These are phyloP conservation scores for Populus tremula DNA, from an alignment of 345 rosid species.

Conservation along the genomic window DNA sequence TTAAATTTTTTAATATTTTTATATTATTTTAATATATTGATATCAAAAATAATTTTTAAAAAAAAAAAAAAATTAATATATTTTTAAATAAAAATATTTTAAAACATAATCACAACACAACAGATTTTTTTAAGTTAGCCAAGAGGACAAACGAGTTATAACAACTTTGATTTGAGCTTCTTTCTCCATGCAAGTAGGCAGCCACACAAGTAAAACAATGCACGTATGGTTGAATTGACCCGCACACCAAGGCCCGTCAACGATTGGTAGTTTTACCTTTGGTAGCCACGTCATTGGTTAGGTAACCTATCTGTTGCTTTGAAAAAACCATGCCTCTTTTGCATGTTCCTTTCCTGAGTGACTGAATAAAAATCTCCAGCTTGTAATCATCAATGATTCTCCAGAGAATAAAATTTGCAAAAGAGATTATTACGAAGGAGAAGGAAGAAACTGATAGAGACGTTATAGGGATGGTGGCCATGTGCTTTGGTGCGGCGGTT, in stretches of 20 bases:
- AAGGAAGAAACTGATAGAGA: conserved; percentile 9
- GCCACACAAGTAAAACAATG: background rate
- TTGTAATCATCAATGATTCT: background rate
- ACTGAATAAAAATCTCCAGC: conserved; percentile 1
- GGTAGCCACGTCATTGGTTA: background rate
- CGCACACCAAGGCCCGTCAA: background rate
- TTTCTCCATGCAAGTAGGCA: background rate
- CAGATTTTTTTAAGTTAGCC: too few relatives aligned
- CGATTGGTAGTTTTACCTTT: background rate
- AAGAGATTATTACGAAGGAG: background rate
- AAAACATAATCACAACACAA: too few relatives aligned
- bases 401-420: background rate
- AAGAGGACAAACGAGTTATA: too few relatives aligned
- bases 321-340: background rate
- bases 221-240: background rate
- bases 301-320: too few relatives aligned
- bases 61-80: too few relatives aligned
- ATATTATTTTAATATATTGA: too few relatives aligned
- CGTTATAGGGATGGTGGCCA: conserved; percentile 26
- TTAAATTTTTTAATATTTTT: too few relatives aligned
- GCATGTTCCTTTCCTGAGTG: background rate
- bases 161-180: background rate
- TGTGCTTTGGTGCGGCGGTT: conserved; percentile 45
- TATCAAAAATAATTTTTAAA: too few relatives aligned
- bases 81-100: too few relatives aligned